A percentile compares a stretch with the other conserved stretches of the same genome.
phyloP scores from a whole-genome alignment of 2,329 filamentous ascomycete genomes.

The Corinectria fuckeliana region DNA sequence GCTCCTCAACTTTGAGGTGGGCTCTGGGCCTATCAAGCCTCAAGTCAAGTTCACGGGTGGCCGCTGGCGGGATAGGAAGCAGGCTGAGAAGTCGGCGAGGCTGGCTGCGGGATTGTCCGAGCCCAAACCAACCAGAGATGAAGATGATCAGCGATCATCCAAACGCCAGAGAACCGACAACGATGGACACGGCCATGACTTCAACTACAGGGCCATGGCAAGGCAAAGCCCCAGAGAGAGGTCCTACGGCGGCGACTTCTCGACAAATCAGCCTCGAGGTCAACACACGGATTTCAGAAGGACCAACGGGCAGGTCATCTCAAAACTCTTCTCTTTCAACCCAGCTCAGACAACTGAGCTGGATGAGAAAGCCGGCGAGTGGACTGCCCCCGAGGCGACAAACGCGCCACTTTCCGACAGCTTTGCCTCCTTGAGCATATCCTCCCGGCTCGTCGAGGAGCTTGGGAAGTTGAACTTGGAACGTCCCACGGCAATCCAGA shows the following conservation, averaged over 20 bases:
- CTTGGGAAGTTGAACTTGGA: constrained; percentile 87
- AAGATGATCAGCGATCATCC: constrained; percentile 43
- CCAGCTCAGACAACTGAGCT: constrained; percentile 72
- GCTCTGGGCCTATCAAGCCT: constrained; percentile 68
- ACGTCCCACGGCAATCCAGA: constrained; percentile 93
- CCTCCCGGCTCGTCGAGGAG: constrained; percentile 79
- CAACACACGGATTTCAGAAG: constrained; percentile 33
- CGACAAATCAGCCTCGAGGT: constrained; percentile 29
- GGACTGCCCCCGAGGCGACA: constrained; percentile 72
- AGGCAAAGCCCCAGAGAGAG: constrained; percentile 21
- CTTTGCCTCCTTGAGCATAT: constrained; percentile 86
- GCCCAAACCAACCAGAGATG: constrained; percentile 31
- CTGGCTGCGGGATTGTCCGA: constrained; percentile 30
- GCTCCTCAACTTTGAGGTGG: constrained; percentile 88
- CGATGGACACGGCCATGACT: constrained; percentile 20
- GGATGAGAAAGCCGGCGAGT: constrained; percentile 56
- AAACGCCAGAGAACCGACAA: constrained; percentile 53
- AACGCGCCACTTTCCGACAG: constrained; percentile 89
- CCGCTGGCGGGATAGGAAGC: constrained; percentile 88
- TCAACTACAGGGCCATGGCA: constrained; percentile 23
- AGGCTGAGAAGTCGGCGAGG: constrained; percentile 57
- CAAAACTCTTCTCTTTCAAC: constrained; percentile 91
- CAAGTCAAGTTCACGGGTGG: constrained; percentile 81
- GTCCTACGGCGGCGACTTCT: constrained; percentile 22
- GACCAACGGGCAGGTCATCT: constrained; percentile 70